A percentile compares a stretch with the other conserved stretches of the same genome.
These are phyloP conservation scores for Candida neerlandica DNA, from an alignment of 1,139 yeast species.

Conservation along the genomic window DNA sequence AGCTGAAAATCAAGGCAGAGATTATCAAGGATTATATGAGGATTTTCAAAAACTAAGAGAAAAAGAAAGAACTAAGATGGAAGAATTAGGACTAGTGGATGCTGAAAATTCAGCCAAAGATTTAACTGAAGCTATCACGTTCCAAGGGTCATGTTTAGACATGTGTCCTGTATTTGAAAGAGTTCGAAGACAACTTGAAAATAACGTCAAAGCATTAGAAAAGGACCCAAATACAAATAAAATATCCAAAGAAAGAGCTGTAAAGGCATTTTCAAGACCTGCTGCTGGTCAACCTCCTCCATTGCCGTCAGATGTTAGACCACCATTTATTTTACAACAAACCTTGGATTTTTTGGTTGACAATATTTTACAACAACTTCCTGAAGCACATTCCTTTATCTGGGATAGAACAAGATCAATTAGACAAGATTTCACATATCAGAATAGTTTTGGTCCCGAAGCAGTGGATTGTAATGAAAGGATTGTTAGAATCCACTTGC, in stretches of 20 bases:
- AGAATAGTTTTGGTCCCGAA: slow-evolving; percentile 90
- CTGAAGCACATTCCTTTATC: slow-evolving; percentile 86
- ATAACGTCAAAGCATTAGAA: slow-evolving; percentile 81
- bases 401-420: slow-evolving; percentile 99
- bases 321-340: slow-evolving; percentile 70
- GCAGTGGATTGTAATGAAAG: slow-evolving; percentile 91
- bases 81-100: slow-evolving; percentile 79
- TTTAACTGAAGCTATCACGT: slow-evolving; percentile 81
- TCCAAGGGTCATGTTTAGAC: slow-evolving; percentile 85
- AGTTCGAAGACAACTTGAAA: slow-evolving; percentile 83
- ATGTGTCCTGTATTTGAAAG: slow-evolving; percentile 97
- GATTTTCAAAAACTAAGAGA: slow-evolving; percentile 74
- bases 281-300: slow-evolving; percentile 99
- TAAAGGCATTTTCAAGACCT: slow-evolving; percentile 94
- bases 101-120: slow-evolving; percentile 82
- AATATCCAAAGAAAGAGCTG: slow-evolving; percentile 66
- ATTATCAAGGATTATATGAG: slow-evolving; percentile 49
- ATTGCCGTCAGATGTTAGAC: slow-evolving; percentile 94
- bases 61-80: slow-evolving; percentile 79
- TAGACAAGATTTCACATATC: slow-evolving; percentile 95
- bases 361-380: slow-evolving; percentile 63
- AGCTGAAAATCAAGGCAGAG: slow-evolving; percentile 31
- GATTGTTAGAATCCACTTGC: slow-evolving; percentile 85
- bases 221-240: slow-evolving; percentile 64
- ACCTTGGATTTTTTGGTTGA: slow-evolving; percentile 74